A percentile compares a stretch with the other conserved stretches of the same genome.
These are phyloP conservation scores for Nemania serpens DNA, from an alignment of 2,329 filamentous ascomycete genomes.

Conservation along the genomic window DNA sequence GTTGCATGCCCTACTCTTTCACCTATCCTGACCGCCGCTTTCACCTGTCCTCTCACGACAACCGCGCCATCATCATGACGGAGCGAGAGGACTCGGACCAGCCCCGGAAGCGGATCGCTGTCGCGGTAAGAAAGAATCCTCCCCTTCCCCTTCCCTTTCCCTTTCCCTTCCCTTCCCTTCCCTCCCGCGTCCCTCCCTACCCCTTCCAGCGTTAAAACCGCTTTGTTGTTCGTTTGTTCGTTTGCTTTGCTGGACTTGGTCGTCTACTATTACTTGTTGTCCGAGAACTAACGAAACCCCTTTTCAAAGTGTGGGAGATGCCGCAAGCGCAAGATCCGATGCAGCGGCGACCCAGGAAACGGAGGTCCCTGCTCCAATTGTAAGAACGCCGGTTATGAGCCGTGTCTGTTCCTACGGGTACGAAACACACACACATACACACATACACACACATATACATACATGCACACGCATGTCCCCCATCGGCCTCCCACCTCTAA, in stretches of 20 bases:
- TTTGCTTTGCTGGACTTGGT: constrained; percentile 1
- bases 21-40: constrained; percentile 46
- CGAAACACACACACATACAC: constrained; percentile 5
- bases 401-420: constrained; percentile 84
- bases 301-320: constrained; percentile 77
- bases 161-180: not conserved
- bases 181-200: not conserved
- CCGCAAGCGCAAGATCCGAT: constrained; percentile 92
- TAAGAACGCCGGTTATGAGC: constrained; percentile 69
- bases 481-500: constrained; percentile 23
- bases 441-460: too few species aligned
- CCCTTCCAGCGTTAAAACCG: not conserved
- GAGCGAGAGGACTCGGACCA: constrained; percentile 52
- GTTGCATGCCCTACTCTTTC: constrained; percentile 45
- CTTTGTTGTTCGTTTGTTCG: too few species aligned
- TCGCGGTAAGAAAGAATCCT: constrained; percentile 55
- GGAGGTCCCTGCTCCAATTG: constrained; percentile 85
- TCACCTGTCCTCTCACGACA: constrained; percentile 45
- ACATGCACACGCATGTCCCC: not conserved
- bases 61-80: constrained; percentile 46
- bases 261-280: constrained; percentile 1
- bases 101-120: constrained; percentile 62
- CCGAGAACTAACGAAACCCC: constrained; percentile 28
- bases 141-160: constrained; percentile 10
- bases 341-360: constrained; percentile 81